Evolutionary conservation across 2,329 filamentous ascomycete genomes (phyloP), one percentile per base, ranked within the genome.

Genomic region (Xylariaceae sp.): DNA sequence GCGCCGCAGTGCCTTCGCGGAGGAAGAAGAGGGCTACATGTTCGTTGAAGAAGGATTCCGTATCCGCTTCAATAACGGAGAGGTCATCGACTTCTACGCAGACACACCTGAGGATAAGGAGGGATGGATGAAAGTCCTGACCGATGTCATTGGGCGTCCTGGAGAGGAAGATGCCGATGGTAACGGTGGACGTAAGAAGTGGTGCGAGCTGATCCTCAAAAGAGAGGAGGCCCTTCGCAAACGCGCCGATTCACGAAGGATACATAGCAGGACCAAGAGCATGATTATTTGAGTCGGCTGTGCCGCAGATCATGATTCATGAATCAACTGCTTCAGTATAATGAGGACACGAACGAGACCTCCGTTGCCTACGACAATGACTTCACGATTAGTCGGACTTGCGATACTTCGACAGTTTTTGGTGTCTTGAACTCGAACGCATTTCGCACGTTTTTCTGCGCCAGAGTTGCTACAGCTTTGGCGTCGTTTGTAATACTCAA

Each of bases 1-100:
- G 33, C 85, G 93, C 42, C 89, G 94, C 64, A 96, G 90, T 26
- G 93, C 88, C 9, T 98, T 98, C 64, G 90, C 91, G 2, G 93
- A 97, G 65, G 93, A 98, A 52, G 93, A 98, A 67, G 93, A 98
- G 62, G 93, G 93, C 32, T 98, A 98, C 72, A 95, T 96, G 87
- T 98, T 98, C 63, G 91, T 98, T 39, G 93, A 98, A 64, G 93
- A 98, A 63, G 93, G 93, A 3, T 98, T 98, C 83, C 88, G 93
- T 31, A 95, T 98, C 62, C 89, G 91, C 43, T 98, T 98, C 67
- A 94, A 88, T 62, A 98, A 98, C 59, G 93, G 93, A 47, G 93
- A 98, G 68, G 83, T 95, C 49, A 98, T 98, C 61, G 91, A 97
- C 71, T 97, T 97, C 64, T 97, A 98, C 61, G 93, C 91, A 59